Conservation (phyloP, 148 eudicot genomes). For the Limonium bicolor region DNA sequence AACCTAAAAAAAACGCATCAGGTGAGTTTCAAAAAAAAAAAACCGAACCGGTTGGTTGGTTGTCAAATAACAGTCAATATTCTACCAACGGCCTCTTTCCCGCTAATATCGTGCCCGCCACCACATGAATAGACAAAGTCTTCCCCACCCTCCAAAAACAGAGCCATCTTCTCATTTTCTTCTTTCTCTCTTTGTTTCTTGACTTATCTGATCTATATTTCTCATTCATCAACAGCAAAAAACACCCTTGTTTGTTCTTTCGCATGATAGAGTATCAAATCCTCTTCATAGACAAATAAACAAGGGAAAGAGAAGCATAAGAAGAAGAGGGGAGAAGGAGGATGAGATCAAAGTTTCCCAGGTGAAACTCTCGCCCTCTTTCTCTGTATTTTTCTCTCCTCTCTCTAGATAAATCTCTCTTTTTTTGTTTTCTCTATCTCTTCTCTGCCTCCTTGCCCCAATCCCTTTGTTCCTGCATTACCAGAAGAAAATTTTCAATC, state of each 20-base stretch:
- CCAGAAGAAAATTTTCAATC: no score
- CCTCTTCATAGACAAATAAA: no score
- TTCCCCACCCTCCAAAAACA: neutral
- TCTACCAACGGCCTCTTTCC: slow-evolving; percentile 1
- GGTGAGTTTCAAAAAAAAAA: neutral
- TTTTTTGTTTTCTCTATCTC: neutral
- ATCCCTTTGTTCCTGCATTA: no score
- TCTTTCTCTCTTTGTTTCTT: neutral
- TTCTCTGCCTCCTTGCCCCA: no score
- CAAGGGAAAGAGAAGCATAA: no score
- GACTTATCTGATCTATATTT: no score
- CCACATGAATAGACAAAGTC: no score
- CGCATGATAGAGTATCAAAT: no score
- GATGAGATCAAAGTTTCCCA: neutral
- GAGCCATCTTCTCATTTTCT: neutral
- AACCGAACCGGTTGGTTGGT: neutral
- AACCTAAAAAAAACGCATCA: no score
- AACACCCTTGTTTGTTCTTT: no score
- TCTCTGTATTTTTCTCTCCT: neutral
- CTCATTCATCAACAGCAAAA: neutral
- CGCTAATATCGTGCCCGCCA: slow-evolving; percentile 8
- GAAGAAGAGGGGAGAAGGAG: no score
- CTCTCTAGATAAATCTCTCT: neutral
- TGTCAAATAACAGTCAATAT: neutral
- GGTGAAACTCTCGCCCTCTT: neutral